These are phyloP conservation scores for Alternaria brassicicola DNA, from an alignment of 2,329 filamentous ascomycete genomes.

Conservation along the genomic window DNA sequence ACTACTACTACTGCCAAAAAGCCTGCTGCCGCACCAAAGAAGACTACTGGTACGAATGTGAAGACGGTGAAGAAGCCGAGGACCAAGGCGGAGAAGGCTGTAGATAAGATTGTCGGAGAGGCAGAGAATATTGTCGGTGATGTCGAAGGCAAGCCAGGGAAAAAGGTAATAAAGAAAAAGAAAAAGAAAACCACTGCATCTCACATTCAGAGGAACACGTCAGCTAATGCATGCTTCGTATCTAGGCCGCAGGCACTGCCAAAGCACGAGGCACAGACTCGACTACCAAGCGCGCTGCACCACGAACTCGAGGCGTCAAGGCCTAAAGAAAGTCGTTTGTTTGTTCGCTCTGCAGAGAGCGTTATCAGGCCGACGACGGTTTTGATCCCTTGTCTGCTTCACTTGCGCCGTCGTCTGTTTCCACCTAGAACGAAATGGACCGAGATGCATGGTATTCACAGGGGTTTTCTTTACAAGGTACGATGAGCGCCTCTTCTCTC, in stretches of 20 bases:
- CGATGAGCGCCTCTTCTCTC: background rate
- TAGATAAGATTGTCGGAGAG: constrained; percentile 35
- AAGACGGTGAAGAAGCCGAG: constrained; percentile 34
- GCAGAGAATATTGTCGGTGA: constrained; percentile 30
- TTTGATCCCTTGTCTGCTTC: background rate
- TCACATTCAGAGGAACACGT: background rate
- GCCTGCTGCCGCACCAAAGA: constrained; percentile 5
- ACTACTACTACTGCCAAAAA: constrained; percentile 14
- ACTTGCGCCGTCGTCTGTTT: background rate
- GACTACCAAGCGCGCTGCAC: constrained; percentile 13
- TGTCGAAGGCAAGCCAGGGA: constrained; percentile 33
- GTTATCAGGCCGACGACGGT: background rate
- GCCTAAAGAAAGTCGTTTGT: background rate
- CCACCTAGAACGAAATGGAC: background rate
- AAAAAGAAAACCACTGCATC: too few relatives aligned
- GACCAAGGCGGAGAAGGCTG: constrained; percentile 36
- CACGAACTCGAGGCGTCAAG: constrained; percentile 9
- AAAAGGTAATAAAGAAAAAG: too few relatives aligned
- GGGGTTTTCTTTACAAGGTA: background rate
- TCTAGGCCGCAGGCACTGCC: constrained; percentile 17
- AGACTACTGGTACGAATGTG: constrained; percentile 16
- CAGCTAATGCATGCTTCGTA: background rate
- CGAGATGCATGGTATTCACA: background rate
- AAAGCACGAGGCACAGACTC: constrained; percentile 19
- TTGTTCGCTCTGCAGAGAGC: background rate